A percentile compares a stretch with the other conserved stretches of the same genome.
phyloP scores from a whole-genome alignment of 2,329 filamentous ascomycete species.

The Verticillium longisporum region DNA sequence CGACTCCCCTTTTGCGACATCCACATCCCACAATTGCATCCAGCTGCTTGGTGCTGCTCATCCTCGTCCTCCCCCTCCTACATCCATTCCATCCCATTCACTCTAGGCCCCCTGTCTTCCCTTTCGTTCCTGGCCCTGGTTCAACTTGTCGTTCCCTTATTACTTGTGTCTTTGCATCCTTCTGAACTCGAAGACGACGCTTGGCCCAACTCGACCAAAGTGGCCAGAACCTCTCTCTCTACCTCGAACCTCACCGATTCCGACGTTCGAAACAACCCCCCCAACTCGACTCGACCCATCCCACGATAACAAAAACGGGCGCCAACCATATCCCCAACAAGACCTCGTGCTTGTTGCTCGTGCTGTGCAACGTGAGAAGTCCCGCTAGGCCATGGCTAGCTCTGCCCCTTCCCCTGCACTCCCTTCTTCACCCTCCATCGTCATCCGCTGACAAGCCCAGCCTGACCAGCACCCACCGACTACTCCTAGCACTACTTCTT shows the following conservation, averaged over 20 bases:
- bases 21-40: neutral
- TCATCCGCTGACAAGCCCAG: neutral
- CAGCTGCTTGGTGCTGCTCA: neutral
- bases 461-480: neutral
- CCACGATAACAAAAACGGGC: neutral
- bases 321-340: neutral
- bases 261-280: neutral
- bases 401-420: conserved; percentile 13
- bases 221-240: conserved; percentile 20
- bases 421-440: conserved; percentile 14
- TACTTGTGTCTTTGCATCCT: neutral
- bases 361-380: neutral
- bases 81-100: neutral
- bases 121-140: neutral
- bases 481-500: neutral
- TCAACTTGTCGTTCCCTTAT: neutral
- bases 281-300: neutral
- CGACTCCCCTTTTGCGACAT: neutral
- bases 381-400: conserved; percentile 2
- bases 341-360: neutral
- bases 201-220: conserved; percentile 16
- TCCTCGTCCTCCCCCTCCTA: neutral
- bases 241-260: neutral
- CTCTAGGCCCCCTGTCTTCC: neutral
- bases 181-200: neutral